phyloP scores from a whole-genome alignment of 768 basidiomycete species.

The Cystofilobasidium bisporidii region DNA sequence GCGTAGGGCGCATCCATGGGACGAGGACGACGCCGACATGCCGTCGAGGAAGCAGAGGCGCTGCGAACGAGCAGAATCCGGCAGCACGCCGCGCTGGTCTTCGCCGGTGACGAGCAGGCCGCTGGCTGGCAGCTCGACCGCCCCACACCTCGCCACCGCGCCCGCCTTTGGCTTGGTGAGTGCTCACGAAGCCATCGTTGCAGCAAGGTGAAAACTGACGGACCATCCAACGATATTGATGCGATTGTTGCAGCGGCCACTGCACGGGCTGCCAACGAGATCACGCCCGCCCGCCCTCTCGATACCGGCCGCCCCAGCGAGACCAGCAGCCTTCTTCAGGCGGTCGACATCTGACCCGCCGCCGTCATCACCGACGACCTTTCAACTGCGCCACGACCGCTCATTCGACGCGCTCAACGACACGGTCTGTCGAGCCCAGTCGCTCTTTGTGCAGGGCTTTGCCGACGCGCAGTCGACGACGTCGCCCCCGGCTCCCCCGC shows the following conservation, averaged over 20 bases:
- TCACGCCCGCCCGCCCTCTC: not conserved
- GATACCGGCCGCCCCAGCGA: not conserved
- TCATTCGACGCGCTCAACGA: conserved; percentile 1
- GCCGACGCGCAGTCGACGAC: not conserved
- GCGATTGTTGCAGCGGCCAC: not conserved
- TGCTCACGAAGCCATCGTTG: too few relatives aligned
- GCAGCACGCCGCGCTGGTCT: not conserved
- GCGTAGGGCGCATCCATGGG: not conserved
- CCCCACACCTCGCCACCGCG: too few relatives aligned
- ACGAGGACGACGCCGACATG: not conserved
- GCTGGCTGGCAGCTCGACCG: too few relatives aligned
- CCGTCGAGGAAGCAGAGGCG: not conserved
- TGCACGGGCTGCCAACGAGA: not conserved
- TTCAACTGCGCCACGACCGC: not conserved
- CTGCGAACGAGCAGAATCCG: not conserved
- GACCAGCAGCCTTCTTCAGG: not conserved
- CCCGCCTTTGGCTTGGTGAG: too few relatives aligned
- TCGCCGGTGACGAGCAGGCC: not conserved
- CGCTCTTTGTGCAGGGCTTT: not conserved
- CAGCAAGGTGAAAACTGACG: too few relatives aligned
- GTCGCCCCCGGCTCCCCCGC: not conserved
- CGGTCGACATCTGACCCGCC: not conserved
- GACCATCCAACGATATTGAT: too few relatives aligned
- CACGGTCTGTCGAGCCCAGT: not conserved
- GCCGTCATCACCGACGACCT: not conserved